A percentile compares a stretch with the other conserved stretches of the same genome.
phyloP scores from a whole-genome alignment of 306 rosid species.

The Gastrolobium villosum region DNA sequence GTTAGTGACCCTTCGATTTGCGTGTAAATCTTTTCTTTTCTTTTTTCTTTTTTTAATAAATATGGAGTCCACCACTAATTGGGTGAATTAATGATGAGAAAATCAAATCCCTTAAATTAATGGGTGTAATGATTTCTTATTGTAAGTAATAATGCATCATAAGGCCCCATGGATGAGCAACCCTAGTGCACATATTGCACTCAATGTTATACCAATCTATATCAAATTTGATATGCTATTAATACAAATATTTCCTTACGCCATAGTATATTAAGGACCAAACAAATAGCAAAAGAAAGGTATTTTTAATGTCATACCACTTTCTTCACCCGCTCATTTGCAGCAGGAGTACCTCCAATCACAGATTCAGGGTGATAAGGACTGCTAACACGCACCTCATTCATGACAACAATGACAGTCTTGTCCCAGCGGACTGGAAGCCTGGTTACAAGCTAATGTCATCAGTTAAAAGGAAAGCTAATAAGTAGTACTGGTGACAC shows the following conservation, averaged over 20 bases:
- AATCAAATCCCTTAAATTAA: too few species aligned
- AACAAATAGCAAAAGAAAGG: slow-evolving; percentile 24
- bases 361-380: slow-evolving; percentile 95
- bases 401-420: slow-evolving; percentile 95
- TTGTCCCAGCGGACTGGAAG: slow-evolving; percentile 99
- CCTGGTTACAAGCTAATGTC: slow-evolving; percentile 58
- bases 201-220: not conserved
- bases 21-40: too few species aligned
- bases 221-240: slow-evolving; percentile 11
- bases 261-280: slow-evolving; percentile 25
- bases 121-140: not conserved
- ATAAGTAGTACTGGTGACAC: not conserved
- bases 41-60: too few species aligned
- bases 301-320: slow-evolving; percentile 70
- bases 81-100: too few species aligned
- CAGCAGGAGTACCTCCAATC: slow-evolving; percentile 96
- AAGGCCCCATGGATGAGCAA: slow-evolving; percentile 31
- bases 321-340: slow-evolving; percentile 97
- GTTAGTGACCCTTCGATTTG: too few species aligned
- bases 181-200: not conserved
- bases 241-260: not conserved
- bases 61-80: too few species aligned
- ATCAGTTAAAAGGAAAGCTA: slow-evolving; percentile 37
- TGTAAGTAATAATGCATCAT: not conserved
- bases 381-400: slow-evolving; percentile 89